Evolutionary conservation across 1,284 basidiomycete species (phyloP).

Genomic region (Ceraceosorus bombacis): DNA sequence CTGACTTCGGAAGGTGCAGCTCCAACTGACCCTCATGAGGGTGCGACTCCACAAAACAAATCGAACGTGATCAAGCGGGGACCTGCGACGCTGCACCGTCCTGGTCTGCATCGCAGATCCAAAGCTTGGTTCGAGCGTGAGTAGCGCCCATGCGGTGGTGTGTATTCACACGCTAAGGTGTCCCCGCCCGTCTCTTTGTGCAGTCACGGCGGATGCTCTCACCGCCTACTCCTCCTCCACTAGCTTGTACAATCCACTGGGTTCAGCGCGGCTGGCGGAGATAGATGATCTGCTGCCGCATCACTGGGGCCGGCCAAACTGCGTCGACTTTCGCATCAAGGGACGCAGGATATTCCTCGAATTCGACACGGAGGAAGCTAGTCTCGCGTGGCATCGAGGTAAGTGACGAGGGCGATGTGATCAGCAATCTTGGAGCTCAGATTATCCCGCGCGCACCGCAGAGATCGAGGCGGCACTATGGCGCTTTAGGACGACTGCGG

Average conservation of each 20-base stretch:
- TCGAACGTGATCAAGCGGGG: neutral
- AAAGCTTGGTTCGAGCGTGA: neutral
- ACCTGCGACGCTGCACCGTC: neutral
- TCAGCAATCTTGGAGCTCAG: slow-evolving; percentile 13
- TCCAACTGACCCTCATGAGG: neutral
- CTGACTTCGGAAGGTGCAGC: slow-evolving; percentile 11
- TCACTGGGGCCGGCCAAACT: slow-evolving; percentile 22
- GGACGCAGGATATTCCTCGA: slow-evolving; percentile 24
- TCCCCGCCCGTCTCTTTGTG: no score
- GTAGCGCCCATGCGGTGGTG: neutral
- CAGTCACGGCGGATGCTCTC: slow-evolving; percentile 13
- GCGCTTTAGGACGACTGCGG: slow-evolving; percentile 25
- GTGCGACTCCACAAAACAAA: neutral
- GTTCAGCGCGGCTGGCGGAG: slow-evolving; percentile 26
- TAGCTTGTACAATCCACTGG: slow-evolving; percentile 34
- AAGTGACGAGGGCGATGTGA: slow-evolving; percentile 14
- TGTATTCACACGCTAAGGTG: no score
- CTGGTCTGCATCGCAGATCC: neutral
- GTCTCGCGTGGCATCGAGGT: slow-evolving; percentile 22
- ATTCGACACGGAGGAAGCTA: slow-evolving; percentile 37
- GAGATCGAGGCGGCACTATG: slow-evolving; percentile 28
- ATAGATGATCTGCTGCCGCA: slow-evolving; percentile 28
- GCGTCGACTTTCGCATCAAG: slow-evolving; percentile 25
- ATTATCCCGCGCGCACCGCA: slow-evolving; percentile 18
- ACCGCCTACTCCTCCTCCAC: slow-evolving; percentile 33